phyloP scores from a whole-genome alignment of 2,329 filamentous ascomycete species.

The Phoma herbarum region DNA sequence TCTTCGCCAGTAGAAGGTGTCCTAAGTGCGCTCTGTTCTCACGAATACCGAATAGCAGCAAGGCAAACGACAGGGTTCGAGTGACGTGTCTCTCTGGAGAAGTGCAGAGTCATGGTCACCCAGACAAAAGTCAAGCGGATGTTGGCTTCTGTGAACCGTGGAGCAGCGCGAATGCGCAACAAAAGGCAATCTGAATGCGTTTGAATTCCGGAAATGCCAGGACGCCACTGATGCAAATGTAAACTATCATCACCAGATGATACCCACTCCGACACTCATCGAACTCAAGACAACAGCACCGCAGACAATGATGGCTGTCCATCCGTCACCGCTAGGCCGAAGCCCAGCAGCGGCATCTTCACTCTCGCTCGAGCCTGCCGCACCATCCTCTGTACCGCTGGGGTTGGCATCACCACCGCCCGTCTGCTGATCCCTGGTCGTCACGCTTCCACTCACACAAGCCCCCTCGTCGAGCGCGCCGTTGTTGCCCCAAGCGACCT shows the following conservation, averaged over 20 bases:
- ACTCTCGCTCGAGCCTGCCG: slow-evolving; percentile 18
- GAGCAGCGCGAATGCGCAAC: no score
- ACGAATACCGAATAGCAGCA: no score
- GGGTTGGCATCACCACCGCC: slow-evolving; percentile 39
- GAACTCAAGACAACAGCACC: slow-evolving; percentile 19
- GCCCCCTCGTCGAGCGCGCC: slow-evolving; percentile 37
- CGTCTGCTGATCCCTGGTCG: slow-evolving; percentile 37
- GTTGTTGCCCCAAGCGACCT: slow-evolving; percentile 41
- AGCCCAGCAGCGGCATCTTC: slow-evolving; percentile 29
- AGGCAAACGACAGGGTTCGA: no score
- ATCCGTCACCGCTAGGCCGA: slow-evolving; percentile 16
- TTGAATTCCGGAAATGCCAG: not conserved
- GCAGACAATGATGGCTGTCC: slow-evolving; percentile 26
- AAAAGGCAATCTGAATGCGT: no score
- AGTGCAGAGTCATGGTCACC: no score
- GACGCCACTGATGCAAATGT: not conserved
- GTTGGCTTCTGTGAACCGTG: no score
- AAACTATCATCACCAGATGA: slow-evolving; percentile 8
- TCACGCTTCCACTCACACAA: slow-evolving; percentile 44
- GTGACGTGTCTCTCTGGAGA: no score
- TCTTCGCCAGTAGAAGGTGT: no score
- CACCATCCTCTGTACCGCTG: slow-evolving; percentile 14
- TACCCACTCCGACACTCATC: slow-evolving; percentile 15
- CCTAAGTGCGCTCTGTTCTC: no score
- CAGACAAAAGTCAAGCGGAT: no score